A percentile compares a stretch with the other conserved stretches of the same genome.
These are phyloP conservation scores for Globisporangium spiculum DNA, from an alignment of 352 stramenopile genomes.

Conservation along the genomic window DNA sequence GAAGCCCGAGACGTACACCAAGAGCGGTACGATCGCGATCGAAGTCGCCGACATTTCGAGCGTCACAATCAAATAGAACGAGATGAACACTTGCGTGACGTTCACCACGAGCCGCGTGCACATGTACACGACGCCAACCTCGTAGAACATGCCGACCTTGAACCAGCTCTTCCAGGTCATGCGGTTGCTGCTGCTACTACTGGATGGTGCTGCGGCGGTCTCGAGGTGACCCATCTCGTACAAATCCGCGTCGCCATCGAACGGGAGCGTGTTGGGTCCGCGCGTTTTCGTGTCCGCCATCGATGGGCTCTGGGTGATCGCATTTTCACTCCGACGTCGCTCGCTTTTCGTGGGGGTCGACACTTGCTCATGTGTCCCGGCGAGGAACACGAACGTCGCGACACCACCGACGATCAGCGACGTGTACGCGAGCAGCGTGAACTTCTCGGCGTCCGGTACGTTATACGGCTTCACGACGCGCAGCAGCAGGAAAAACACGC, in stretches of 20 bases:
- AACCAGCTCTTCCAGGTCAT: slow-evolving; percentile 84
- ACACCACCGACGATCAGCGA: slow-evolving; percentile 64
- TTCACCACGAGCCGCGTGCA: slow-evolving; percentile 85
- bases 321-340: slow-evolving; percentile 19
- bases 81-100: slow-evolving; percentile 86
- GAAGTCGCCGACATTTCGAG: slow-evolving; percentile 82
- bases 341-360: slow-evolving; percentile 25
- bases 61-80: slow-evolving; percentile 84
- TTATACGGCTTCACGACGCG: slow-evolving; percentile 54
- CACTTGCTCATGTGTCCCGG: slow-evolving; percentile 62
- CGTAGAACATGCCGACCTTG: slow-evolving; percentile 78
- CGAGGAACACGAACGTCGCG: slow-evolving; percentile 63
- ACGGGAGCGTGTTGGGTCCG: slow-evolving; percentile 46
- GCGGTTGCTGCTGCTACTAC: slow-evolving; percentile 15
- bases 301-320: slow-evolving; percentile 46
- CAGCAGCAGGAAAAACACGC: slow-evolving; percentile 71
- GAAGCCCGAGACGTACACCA: slow-evolving; percentile 84
- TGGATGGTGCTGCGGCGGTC: slow-evolving; percentile 18
- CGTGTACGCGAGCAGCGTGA: slow-evolving; percentile 71
- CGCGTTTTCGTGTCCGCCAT: slow-evolving; percentile 45
- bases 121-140: slow-evolving; percentile 86
- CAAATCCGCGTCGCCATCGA: slow-evolving; percentile 48
- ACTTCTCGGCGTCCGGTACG: slow-evolving; percentile 69
- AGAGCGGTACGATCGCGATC: slow-evolving; percentile 79
- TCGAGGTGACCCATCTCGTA: slow-evolving; percentile 17